Evolutionary conservation across 2,329 filamentous ascomycete species (phyloP).

Genomic region (Ceratocystis variospora): DNA sequence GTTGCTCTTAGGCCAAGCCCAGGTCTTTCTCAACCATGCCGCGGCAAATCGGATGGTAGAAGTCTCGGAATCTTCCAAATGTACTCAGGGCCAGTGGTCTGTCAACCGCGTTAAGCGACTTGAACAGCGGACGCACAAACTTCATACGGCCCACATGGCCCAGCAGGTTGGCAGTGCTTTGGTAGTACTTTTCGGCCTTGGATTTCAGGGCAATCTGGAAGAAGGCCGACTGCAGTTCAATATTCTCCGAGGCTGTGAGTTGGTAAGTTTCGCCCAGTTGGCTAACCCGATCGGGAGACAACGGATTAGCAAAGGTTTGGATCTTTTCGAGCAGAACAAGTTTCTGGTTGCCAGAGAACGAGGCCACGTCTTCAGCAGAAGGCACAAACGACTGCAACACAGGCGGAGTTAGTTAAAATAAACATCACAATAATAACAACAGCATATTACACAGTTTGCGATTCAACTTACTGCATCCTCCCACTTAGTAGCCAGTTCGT

Average conservation of each 20-base stretch:
- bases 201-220: conserved; percentile 66
- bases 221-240: conserved; percentile 72
- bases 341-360: conserved; percentile 73
- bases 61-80: conserved; percentile 75
- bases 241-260: conserved; percentile 62
- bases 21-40: conserved; percentile 79
- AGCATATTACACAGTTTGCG: conserved; percentile 13
- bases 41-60: conserved; percentile 90
- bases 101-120: conserved; percentile 61
- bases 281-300: conserved; percentile 52
- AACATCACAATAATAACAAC: conserved; percentile 16
- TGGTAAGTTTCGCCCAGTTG: conserved; percentile 63
- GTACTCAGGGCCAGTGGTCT: conserved; percentile 61
- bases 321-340: conserved; percentile 80
- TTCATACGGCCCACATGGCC: conserved; percentile 89
- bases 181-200: conserved; percentile 53
- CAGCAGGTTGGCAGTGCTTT: conserved; percentile 59
- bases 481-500: conserved; percentile 72
- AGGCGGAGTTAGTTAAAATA: conserved; percentile 4
- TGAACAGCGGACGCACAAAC: conserved; percentile 79
- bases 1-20: conserved; percentile 10
- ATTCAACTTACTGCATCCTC: conserved; percentile 40
- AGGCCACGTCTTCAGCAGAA: conserved; percentile 50
- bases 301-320: conserved; percentile 49
- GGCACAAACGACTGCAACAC: conserved; percentile 45